Percentiles rank a stretch among this genome's conserved stretches.
These are phyloP conservation scores for Thyridium curvatum DNA, from an alignment of 2,329 filamentous ascomycete species.

Conservation along the genomic window DNA sequence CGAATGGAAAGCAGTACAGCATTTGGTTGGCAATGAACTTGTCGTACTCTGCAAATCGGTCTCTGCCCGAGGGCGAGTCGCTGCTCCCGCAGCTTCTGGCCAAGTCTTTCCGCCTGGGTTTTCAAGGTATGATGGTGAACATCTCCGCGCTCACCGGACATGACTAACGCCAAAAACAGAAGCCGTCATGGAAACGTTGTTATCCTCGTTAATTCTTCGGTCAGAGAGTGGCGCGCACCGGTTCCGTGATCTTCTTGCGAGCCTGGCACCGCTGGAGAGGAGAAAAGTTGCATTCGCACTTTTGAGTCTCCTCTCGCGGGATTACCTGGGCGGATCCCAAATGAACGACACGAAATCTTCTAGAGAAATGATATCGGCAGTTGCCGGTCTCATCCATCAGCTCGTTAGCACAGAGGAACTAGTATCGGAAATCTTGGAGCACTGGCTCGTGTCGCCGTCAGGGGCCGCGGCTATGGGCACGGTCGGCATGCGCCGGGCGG, in stretches of 20 bases:
- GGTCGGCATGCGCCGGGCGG: constrained; percentile 60
- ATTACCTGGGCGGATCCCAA: constrained; percentile 29
- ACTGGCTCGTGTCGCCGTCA: constrained; percentile 58
- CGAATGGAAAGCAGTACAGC: constrained; percentile 58
- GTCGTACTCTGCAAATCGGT: constrained; percentile 6
- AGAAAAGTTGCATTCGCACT: constrained; percentile 32
- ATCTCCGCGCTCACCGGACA: background rate
- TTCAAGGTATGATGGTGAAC: constrained; percentile 48
- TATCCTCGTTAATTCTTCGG: constrained; percentile 21
- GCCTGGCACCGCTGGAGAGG: constrained; percentile 34
- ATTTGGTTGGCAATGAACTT: constrained; percentile 68
- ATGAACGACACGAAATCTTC: constrained; percentile 19
- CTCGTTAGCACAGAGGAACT: constrained; percentile 48
- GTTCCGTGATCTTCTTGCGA: constrained; percentile 24
- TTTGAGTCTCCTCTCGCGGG: constrained; percentile 38
- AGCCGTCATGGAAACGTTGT: constrained; percentile 19
- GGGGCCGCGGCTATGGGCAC: constrained; percentile 59
- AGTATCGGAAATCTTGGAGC: constrained; percentile 21
- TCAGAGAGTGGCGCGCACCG: constrained; percentile 16
- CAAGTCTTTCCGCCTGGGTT: constrained; percentile 64
- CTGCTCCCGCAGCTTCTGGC: constrained; percentile 42
- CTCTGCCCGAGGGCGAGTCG: background rate
- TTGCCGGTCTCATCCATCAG: constrained; percentile 47
- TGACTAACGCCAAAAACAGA: constrained; percentile 26
- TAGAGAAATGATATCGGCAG: constrained; percentile 43